Conservation (phyloP, 371 early-diverging fungal species). For the Mucor piriformis region DNA sequence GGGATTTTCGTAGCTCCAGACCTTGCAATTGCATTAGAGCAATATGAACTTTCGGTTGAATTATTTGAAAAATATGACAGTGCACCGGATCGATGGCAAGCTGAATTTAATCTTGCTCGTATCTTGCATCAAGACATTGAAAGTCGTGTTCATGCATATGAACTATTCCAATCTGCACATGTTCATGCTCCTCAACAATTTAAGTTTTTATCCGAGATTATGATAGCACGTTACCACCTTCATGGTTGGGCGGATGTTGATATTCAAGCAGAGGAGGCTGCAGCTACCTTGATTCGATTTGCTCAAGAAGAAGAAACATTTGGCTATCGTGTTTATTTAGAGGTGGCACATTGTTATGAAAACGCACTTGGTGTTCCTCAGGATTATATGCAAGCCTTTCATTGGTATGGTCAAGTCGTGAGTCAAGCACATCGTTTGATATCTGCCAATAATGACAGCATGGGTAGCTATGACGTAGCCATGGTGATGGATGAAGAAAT, state of each 20-base stretch:
- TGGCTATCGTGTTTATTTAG: slow-evolving; percentile 32
- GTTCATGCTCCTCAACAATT: slow-evolving; percentile 27
- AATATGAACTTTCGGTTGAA: slow-evolving; percentile 36
- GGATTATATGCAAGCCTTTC: slow-evolving; percentile 69
- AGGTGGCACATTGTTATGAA: slow-evolving; percentile 74
- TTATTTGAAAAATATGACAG: slow-evolving; percentile 13
- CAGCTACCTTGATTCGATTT: slow-evolving; percentile 27
- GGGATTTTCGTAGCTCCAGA: slow-evolving; percentile 41
- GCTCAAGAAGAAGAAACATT: slow-evolving; percentile 27
- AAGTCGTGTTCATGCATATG: slow-evolving; percentile 28
- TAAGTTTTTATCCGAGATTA: slow-evolving; percentile 28
- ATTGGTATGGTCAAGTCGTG: slow-evolving; percentile 79
- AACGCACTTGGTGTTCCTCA: slow-evolving; percentile 81
- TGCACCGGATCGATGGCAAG: slow-evolving; percentile 39
- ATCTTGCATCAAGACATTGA: slow-evolving; percentile 41
- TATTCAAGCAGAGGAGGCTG: slow-evolving; percentile 28
- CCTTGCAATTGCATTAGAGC: slow-evolving; percentile 27
- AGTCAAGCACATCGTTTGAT: slow-evolving; percentile 6
- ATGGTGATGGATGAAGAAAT: slow-evolving; percentile 47
- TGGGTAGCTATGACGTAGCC: not conserved
- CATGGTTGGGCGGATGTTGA: slow-evolving; percentile 41
- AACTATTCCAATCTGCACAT: slow-evolving; percentile 30
- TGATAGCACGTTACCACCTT: slow-evolving; percentile 43
- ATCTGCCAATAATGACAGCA: not conserved
- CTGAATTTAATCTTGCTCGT: slow-evolving; percentile 43